Conservation (phyloP, 2,329 filamentous ascomycete species). For the Lachnellula subtilissima region DNA sequence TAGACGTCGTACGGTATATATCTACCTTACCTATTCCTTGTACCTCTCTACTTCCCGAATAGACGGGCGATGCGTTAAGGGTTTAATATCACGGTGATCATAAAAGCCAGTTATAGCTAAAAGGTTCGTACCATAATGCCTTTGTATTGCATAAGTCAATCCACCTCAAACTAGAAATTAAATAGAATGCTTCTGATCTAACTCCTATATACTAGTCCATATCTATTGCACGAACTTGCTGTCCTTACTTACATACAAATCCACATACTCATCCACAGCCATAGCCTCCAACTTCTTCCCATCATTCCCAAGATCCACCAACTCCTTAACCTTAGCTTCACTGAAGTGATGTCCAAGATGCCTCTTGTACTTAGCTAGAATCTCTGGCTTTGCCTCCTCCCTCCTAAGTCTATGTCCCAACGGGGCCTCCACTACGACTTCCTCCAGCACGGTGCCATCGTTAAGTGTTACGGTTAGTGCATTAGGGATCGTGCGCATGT, state of each 20-base stretch:
- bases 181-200: too few species aligned
- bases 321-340: conserved; percentile 70
- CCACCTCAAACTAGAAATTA: too few species aligned
- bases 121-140: too few species aligned
- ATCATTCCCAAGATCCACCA: conserved; percentile 76
- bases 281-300: conserved; percentile 69
- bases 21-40: too few species aligned
- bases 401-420: conserved; percentile 86
- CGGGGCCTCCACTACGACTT: conserved; percentile 89
- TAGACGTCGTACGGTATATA: too few species aligned
- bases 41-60: too few species aligned
- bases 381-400: conserved; percentile 97
- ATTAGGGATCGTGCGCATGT: conserved; percentile 94
- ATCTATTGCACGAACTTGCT: conserved; percentile 50
- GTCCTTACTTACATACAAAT: conserved; percentile 65
- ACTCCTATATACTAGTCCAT: too few species aligned
- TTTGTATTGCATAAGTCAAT: too few species aligned
- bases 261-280: conserved; percentile 89
- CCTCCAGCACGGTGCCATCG: conserved; percentile 85
- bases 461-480: conserved; percentile 91
- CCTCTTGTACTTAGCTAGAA: conserved; percentile 90
- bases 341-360: conserved; percentile 82
- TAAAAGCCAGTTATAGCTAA: too few species aligned
- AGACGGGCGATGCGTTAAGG: too few species aligned
- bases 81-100: too few species aligned